phyloP scores from a whole-genome alignment of 148 eudicot species.

The Vaccinium macrocarpon region DNA sequence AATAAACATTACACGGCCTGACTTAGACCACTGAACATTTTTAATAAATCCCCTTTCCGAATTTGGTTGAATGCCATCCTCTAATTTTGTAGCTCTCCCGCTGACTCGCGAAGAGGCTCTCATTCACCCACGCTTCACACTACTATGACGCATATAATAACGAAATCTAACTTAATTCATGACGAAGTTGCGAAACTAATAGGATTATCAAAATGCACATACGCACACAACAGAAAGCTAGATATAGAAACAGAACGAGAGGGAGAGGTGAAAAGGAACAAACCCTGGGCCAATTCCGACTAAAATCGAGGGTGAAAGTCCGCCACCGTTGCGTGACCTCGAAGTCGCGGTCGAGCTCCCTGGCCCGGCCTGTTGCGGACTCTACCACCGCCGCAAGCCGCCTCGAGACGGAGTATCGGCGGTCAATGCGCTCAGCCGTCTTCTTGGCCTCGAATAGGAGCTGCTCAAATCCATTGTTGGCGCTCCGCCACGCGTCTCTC shows the following conservation, averaged over 20 bases:
- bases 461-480: slow-evolving; percentile 80
- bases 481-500: slow-evolving; percentile 70
- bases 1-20: not conserved
- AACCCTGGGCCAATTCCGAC: slow-evolving; percentile 77
- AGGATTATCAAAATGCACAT: not conserved
- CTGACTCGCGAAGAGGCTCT: not conserved
- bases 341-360: slow-evolving; percentile 72
- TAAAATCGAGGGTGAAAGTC: slow-evolving; percentile 60
- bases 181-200: not conserved
- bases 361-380: slow-evolving; percentile 58
- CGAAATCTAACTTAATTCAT: not conserved
- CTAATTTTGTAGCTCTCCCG: not conserved
- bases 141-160: not conserved
- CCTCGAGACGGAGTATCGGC: slow-evolving; percentile 57
- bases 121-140: not conserved
- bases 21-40: not conserved
- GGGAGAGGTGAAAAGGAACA: slow-evolving; percentile 13
- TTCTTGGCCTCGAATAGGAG: slow-evolving; percentile 68
- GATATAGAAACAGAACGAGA: not conserved
- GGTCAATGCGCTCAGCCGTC: slow-evolving; percentile 79
- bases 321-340: slow-evolving; percentile 69
- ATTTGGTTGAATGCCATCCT: not conserved
- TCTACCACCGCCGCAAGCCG: slow-evolving; percentile 44
- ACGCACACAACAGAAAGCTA: not conserved
- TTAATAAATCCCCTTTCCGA: not conserved